Base-by-base conservation (phyloP, 306 rosid genomes). In the Amphicarpaea edgeworthii region DNA sequence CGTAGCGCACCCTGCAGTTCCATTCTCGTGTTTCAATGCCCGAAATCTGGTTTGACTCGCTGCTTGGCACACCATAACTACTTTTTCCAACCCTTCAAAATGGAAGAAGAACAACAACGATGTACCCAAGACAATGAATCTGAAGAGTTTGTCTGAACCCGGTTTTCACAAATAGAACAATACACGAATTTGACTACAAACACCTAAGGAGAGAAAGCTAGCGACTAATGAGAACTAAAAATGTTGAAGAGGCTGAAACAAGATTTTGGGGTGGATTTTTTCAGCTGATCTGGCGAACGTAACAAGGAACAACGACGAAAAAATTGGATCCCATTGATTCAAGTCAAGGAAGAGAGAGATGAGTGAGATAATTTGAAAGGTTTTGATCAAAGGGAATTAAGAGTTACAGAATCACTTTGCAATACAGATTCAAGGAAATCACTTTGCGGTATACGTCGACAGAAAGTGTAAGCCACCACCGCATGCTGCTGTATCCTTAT, bases 21-120 rank as follows among this genome's bases (percentile, higher is more conserved):
- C 99, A 86, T 82, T 96, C 76, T 90, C 97, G 59, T 96, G 96
- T 93, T 92, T 96, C 91, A 88, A 89, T 82, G 99, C 97, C 86
- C 99, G 90, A 89, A 96, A 96, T 96, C 90, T 96, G 78, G 99
- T 96, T 87, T 96, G 97, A 78, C 93, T 82, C 41, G 99, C 99
- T 83, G 99, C 96, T 96, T 96, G 99, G 96, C 97, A 77, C 81
- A 92, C 99, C 99, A 96, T 92, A 86, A 92, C 99, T 96, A 96
- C 89, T 82, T 78, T 17, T 17, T 86, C 83, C 81, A 74, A 79
- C 90, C 87, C 91, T 82, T 82, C 79, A 72, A 83, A 78, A 78
- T 15, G 49, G 70, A 79, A 68, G 73, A 63, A 75, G 70, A 79
- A 68, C 71, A 63, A 75, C 76, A 76, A 70, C 79, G 67, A 85